Evolutionary conservation across 75 land plant genomes (phyloP).

Genomic region (Cryptomeria japonica): DNA sequence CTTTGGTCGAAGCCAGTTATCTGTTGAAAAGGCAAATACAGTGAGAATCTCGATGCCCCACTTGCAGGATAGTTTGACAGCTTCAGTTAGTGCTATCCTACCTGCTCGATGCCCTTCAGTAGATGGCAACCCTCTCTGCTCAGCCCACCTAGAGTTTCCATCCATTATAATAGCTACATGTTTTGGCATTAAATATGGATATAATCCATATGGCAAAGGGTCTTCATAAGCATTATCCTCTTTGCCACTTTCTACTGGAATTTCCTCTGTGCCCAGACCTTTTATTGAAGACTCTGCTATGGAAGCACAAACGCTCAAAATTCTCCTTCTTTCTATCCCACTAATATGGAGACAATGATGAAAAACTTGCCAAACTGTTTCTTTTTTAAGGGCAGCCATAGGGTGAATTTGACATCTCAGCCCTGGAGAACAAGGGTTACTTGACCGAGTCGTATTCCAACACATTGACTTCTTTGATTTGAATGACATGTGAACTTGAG

Average conservation of each 20-base stretch:
- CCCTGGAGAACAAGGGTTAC: constrained; percentile 1
- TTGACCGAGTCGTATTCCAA: background rate
- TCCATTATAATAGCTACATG: constrained; percentile 93
- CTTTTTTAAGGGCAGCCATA: background rate
- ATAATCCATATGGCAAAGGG: constrained; percentile 44
- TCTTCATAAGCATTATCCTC: constrained; percentile 1
- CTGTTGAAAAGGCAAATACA: constrained; percentile 74
- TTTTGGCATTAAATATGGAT: constrained; percentile 41
- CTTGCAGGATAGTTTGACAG: constrained; percentile 35
- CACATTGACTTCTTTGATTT: background rate
- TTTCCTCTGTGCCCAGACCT: background rate
- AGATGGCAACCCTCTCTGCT: constrained; percentile 39
- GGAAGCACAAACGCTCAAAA: background rate
- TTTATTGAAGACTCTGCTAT: constrained; percentile 3
- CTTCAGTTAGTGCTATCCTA: constrained; percentile 29
- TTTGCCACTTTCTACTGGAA: background rate
- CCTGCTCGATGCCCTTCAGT: constrained; percentile 67
- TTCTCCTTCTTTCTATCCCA: background rate
- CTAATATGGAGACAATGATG: background rate
- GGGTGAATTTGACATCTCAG: constrained; percentile 1
- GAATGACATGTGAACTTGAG: background rate
- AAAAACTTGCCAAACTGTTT: background rate
- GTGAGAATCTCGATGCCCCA: constrained; percentile 72
- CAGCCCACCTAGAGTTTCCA: constrained; percentile 82
- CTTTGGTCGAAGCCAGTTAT: constrained; percentile 70